These are phyloP conservation scores for Linnemannia hyalina DNA, from an alignment of 192 early-diverging fungal genomes.

Conservation along the genomic window DNA sequence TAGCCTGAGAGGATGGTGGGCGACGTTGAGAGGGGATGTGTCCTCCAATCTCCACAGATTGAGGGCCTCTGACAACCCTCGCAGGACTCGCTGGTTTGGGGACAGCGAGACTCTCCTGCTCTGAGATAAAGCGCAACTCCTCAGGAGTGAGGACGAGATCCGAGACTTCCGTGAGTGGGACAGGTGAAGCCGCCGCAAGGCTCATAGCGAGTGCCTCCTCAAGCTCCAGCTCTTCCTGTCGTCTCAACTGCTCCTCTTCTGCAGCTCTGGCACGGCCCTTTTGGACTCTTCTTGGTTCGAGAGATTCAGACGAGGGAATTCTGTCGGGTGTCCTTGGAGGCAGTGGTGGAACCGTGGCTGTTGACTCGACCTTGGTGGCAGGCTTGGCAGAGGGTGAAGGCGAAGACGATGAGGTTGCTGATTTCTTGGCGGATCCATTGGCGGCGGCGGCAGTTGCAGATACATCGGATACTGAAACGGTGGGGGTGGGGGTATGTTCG, in stretches of 20 bases:
- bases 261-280: not conserved
- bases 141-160: slow-evolving; percentile 27
- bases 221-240: slow-evolving; percentile 31
- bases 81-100: slow-evolving; percentile 19
- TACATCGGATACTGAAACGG: not conserved
- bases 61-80: slow-evolving; percentile 13
- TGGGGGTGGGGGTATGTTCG: not conserved
- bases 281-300: not conserved
- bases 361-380: not conserved
- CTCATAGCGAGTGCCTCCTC: slow-evolving; percentile 37
- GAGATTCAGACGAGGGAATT: slow-evolving; percentile 5
- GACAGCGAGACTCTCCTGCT: not conserved
- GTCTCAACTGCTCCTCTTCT: slow-evolving; percentile 20
- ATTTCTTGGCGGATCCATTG: not conserved
- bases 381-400: not conserved
- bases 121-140: slow-evolving; percentile 23
- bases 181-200: slow-evolving; percentile 5
- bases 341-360: slow-evolving; percentile 28
- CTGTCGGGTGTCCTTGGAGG: slow-evolving; percentile 28
- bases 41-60: slow-evolving; percentile 6
- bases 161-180: slow-evolving; percentile 1
- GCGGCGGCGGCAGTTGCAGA: not conserved
- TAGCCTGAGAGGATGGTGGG: slow-evolving; percentile 13
- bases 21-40: slow-evolving; percentile 21
- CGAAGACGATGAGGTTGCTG: not conserved